A percentile compares a stretch with the other conserved stretches of the same genome.
Conservation (phyloP, 1,284 basidiomycete genomes). For the Cryptococcus depauperatus region DNA sequence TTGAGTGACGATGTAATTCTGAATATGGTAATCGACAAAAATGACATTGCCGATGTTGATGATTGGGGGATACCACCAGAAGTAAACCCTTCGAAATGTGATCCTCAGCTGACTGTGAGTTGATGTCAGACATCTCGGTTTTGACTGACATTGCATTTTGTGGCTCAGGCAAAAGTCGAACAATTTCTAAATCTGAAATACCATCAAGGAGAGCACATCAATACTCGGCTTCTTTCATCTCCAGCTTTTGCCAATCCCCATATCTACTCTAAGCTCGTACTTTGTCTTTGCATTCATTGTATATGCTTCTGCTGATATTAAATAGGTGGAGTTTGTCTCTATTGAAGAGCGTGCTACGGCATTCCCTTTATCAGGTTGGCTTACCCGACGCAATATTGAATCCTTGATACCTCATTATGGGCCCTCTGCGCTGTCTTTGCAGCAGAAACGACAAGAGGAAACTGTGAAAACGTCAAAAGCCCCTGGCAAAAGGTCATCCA, state of each 20-base stretch:
- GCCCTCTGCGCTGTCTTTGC: conserved; percentile 34
- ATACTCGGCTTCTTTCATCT: conserved; percentile 81
- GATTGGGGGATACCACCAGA: conserved; percentile 71
- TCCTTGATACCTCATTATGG: conserved; percentile 21
- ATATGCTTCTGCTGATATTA: neutral
- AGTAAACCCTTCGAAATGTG: conserved; percentile 52
- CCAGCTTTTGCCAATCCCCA: conserved; percentile 91
- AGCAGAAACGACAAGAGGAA: conserved; percentile 56
- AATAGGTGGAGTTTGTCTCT: conserved; percentile 71
- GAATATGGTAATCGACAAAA: conserved; percentile 19
- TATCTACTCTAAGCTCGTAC: conserved; percentile 70
- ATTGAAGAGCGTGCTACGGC: conserved; percentile 77
- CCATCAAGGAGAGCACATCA: conserved; percentile 75
- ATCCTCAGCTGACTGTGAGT: conserved; percentile 57
- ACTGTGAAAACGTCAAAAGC: conserved; percentile 51
- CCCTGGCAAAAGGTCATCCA: conserved; percentile 52
- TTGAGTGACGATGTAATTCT: conserved; percentile 30
- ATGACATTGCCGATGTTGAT: conserved; percentile 36
- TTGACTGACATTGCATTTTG: no score
- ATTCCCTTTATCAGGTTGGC: conserved; percentile 53
- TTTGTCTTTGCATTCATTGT: conserved; percentile 3
- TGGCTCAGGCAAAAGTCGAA: conserved; percentile 60
- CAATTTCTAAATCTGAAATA: conserved; percentile 69
- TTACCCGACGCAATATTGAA: conserved; percentile 29
- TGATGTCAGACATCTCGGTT: neutral